These are phyloP conservation scores for Lachancea waltii DNA, from an alignment of 805 yeast genomes.

Conservation along the genomic window DNA sequence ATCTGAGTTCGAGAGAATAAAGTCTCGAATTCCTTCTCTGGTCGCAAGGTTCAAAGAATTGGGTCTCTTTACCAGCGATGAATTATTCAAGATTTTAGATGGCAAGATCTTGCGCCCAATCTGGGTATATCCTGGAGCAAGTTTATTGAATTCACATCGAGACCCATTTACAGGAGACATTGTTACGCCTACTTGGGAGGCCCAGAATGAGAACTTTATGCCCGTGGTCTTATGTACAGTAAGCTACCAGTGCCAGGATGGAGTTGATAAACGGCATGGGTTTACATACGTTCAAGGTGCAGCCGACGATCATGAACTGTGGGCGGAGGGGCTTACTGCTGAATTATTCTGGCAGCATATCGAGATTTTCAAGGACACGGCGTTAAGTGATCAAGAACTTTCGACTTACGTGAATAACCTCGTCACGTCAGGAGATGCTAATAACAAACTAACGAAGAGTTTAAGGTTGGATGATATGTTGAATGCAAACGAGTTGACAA, in stretches of 20 bases:
- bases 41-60: slow-evolving; percentile 39
- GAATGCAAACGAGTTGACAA: slow-evolving; percentile 16
- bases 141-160: slow-evolving; percentile 16
- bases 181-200: slow-evolving; percentile 22
- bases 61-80: slow-evolving; percentile 34
- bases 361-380: slow-evolving; percentile 24
- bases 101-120: slow-evolving; percentile 54
- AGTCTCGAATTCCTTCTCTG: slow-evolving; percentile 41
- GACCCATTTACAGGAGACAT: slow-evolving; percentile 31
- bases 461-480: slow-evolving; percentile 14
- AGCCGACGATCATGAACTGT: slow-evolving; percentile 87
- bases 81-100: slow-evolving; percentile 29
- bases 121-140: slow-evolving; percentile 59
- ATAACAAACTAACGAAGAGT: too few species aligned
- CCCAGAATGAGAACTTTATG: slow-evolving; percentile 32
- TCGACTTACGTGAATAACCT: slow-evolving; percentile 9
- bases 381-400: slow-evolving; percentile 31
- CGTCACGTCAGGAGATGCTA: too few species aligned
- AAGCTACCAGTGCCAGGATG: slow-evolving; percentile 56
- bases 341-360: slow-evolving; percentile 48
- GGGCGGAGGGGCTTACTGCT: slow-evolving; percentile 59
- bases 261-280: slow-evolving; percentile 40
- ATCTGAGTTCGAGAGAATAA: slow-evolving; percentile 52
- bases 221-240: slow-evolving; percentile 55
- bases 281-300: slow-evolving; percentile 82